Evolutionary conservation across 2,329 filamentous ascomycete species (phyloP), one percentile per base, ranked within the genome.

Genomic region (Xylariomycetidae sp.): DNA sequence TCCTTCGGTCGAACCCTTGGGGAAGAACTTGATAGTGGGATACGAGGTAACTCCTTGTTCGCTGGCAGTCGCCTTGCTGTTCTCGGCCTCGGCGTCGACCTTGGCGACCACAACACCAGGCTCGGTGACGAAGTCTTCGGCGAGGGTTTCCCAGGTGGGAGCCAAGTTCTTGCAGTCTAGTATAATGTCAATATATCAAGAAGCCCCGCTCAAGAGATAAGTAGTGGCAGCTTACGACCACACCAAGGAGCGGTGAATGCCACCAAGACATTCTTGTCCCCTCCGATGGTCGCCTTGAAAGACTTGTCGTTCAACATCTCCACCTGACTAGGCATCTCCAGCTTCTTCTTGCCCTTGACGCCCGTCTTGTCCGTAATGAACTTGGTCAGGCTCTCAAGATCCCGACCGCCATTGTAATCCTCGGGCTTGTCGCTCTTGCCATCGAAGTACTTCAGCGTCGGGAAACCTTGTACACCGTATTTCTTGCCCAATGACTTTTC

Each of bases 241-340:
- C 92, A 98, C 92, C 90, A 97, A 33, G 92, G 89, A 33, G 92
- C 90, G 50, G 94, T 98, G 64, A 98, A 98, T 28, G 94, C 89
- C 58, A 98, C 89, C 35, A 98, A 64, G 14, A 94, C 87, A 63
- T 94, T 74, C 75, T 94, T 88, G 44, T 94, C 86, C 32, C 80
- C 72, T 44, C 90, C 90, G 67, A 96, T 71, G 39, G 76, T 70
- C 58, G 81, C 69, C 63, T 80, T 77, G 66, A 97, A 97, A 38
- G 77, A 79, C 49, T 72, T 62, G 55, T 97, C 88, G 31, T 76
- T 88, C 61, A 98, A 72, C 67, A 86, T 82, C 53, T 80, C 74
- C 8, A 98, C 84, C 40, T 78, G 67, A 62, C 85, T 94, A 13
- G 83, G 79, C 50, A 81, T 65, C 59, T 79, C 78, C 49, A 74